Evolutionary conservation across 306 rosid genomes (phyloP).

Genomic region (Sicyos baderoa): DNA sequence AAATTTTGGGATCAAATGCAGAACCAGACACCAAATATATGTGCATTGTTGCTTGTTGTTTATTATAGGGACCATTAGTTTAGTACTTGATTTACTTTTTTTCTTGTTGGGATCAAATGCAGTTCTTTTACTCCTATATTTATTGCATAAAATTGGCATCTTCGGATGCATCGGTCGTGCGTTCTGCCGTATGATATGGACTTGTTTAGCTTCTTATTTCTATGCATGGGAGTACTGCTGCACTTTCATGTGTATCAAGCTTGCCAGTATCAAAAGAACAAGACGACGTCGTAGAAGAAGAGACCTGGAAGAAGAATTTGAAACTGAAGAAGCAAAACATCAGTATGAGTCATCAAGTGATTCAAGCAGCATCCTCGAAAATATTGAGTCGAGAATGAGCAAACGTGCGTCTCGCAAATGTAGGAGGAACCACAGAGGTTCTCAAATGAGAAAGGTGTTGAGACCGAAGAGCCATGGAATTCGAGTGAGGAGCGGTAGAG

Average conservation of each 20-base stretch:
- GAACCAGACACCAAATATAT: background rate
- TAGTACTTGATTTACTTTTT: background rate
- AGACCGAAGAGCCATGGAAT: slow-evolving; percentile 37
- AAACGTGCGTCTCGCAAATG: slow-evolving; percentile 22
- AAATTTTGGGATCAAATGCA: too few relatives aligned
- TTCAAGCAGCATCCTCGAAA: slow-evolving; percentile 19
- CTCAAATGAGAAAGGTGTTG: slow-evolving; percentile 37
- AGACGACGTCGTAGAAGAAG: slow-evolving; percentile 19
- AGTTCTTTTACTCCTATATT: slow-evolving; percentile 48
- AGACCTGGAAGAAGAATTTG: slow-evolving; percentile 22
- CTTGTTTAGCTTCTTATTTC: slow-evolving; percentile 39
- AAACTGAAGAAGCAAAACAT: slow-evolving; percentile 17
- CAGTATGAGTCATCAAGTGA: slow-evolving; percentile 18
- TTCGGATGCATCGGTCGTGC: slow-evolving; percentile 36
- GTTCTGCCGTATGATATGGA: slow-evolving; percentile 39
- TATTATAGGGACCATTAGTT: background rate
- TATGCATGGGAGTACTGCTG: slow-evolving; percentile 37
- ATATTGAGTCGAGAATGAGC: slow-evolving; percentile 20
- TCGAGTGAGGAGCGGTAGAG: slow-evolving; percentile 34
- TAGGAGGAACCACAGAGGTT: slow-evolving; percentile 33
- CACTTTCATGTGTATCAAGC: slow-evolving; percentile 41
- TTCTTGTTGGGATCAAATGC: slow-evolving; percentile 20
- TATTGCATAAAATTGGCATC: slow-evolving; percentile 44
- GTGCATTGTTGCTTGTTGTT: background rate
- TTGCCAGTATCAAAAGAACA: slow-evolving; percentile 29